Base-by-base conservation (phyloP, 2,329 filamentous ascomycete species). In the Calonectria pseudoturangicola region DNA sequence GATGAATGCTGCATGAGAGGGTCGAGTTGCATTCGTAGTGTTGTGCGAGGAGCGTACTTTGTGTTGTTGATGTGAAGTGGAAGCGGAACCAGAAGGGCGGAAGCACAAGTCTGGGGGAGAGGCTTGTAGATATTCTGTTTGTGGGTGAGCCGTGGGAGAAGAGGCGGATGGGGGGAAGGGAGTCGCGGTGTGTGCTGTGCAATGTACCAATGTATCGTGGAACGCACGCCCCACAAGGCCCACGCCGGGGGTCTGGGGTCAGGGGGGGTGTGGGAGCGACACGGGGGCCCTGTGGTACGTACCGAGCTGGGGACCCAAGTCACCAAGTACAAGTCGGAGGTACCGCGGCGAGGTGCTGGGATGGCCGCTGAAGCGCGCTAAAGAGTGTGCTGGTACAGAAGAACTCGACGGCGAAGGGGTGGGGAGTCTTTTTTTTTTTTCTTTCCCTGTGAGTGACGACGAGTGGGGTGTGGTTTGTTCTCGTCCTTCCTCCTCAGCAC, bases 91-190 rank as follows among this genome's bases (percentile, higher is more conserved):
- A 75, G 66, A 62, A 74, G 69, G 33, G 41, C 58, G 45, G 65
- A 51, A 33, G 70, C 54, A 13, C 69, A 51, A 77, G 75, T 79
- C 74, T 72, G 79, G 78, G 79, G 77, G 75, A 76, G 71, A 69
- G 68, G 76, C 64, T 77, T 75, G 70, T 79, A 79, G 75, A 79
- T 79, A 79, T 79, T 79, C 75, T 77, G 75, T 76, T 77, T 74
- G 76, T 74, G 77, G 71, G 73, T 72, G 73, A 72, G 73, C 64
- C 68, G 75, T 66, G 74, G 69, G 74, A 76, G 74, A 56, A 72
- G 69, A 76, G 79, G 79, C 73, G 79, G 75, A 75, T 78, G 77
- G 76, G 77, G 77, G 74, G 76, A 79, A 76, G 79, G 75, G 79
- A 77, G 78, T 79, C 74, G 75, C 75, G 79, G 79, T 80, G 79